Conservation (phyloP, 2,329 filamentous ascomycete species). For the Byssoonygena ceratinophila region DNA sequence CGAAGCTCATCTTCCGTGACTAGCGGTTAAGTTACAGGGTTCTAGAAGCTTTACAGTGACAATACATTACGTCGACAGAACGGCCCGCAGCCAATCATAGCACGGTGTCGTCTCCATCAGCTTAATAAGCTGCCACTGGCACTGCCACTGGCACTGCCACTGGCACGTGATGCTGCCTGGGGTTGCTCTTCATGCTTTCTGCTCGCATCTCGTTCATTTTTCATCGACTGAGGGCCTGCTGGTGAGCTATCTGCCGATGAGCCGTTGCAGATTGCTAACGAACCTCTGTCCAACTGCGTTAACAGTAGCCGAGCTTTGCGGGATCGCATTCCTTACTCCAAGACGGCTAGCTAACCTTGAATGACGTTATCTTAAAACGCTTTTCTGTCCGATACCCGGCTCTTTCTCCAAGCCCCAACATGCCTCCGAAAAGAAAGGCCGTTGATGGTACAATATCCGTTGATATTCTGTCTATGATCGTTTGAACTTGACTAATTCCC, state of each 20-base stretch:
- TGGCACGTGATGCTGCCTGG: neutral
- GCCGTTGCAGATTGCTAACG: neutral
- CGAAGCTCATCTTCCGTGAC: neutral
- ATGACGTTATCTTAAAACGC: slow-evolving; percentile 1
- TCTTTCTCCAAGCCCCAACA: slow-evolving; percentile 27
- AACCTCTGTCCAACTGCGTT: too few relatives aligned
- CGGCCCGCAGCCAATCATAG: slow-evolving; percentile 4
- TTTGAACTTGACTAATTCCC: slow-evolving; percentile 23
- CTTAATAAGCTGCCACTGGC: neutral
- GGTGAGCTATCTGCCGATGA: neutral
- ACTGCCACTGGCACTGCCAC: neutral
- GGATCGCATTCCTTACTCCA: too few relatives aligned
- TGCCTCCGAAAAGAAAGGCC: slow-evolving; percentile 66
- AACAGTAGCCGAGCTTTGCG: too few relatives aligned
- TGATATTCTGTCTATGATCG: neutral
- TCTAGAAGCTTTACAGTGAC: neutral
- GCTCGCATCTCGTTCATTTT: neutral
- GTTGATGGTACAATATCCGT: slow-evolving; percentile 37
- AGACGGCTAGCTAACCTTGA: neutral
- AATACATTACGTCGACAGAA: neutral
- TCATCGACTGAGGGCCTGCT: neutral
- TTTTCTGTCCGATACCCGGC: too few relatives aligned
- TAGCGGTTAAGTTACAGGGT: too few relatives aligned
- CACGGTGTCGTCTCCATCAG: neutral
- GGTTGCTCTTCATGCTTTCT: too few relatives aligned